Conservation (phyloP, 192 early-diverging fungal genomes). For the Geosiphon pyriformis region DNA sequence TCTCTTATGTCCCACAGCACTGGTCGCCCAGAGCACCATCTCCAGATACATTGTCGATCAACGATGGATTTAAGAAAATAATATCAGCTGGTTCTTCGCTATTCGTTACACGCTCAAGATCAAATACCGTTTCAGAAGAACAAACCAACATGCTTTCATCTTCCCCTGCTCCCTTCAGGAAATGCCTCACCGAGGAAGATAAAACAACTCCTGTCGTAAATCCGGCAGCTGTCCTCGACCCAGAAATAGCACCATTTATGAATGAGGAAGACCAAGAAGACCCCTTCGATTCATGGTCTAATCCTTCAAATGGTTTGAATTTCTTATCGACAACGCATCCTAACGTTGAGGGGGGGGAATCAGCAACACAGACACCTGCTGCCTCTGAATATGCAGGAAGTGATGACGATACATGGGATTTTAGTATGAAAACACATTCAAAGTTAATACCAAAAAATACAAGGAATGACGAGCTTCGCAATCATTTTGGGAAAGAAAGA, state of each 20-base stretch:
- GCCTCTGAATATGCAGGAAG: constrained; percentile 29
- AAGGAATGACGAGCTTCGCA: constrained; percentile 45
- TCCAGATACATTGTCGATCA: constrained; percentile 18
- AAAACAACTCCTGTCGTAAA: constrained; percentile 25
- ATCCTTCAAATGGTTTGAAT: constrained; percentile 31
- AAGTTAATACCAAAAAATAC: constrained; percentile 25
- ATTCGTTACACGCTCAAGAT: constrained; percentile 39
- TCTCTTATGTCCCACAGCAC: neutral
- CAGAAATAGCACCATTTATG: constrained; percentile 55
- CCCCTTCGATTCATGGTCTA: constrained; percentile 36
- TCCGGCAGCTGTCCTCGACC: constrained; percentile 44
- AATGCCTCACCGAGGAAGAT: constrained; percentile 34
- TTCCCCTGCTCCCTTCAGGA: constrained; percentile 43
- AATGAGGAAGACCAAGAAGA: constrained; percentile 56
- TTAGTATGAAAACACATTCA: constrained; percentile 22
- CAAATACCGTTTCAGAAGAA: constrained; percentile 36
- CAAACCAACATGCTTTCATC: constrained; percentile 15
- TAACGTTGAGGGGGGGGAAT: constrained; percentile 1
- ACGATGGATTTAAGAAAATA: constrained; percentile 35
- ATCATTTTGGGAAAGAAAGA: constrained; percentile 46
- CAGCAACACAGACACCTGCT: constrained; percentile 16
- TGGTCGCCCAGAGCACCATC: constrained; percentile 6
- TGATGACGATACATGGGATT: constrained; percentile 41
- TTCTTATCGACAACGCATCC: constrained; percentile 25
- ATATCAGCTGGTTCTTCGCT: constrained; percentile 32